Percentiles rank a stretch among this genome's conserved stretches.
Conservation (phyloP, 164 flowering plant genomes). For the Stephania japonica region DNA sequence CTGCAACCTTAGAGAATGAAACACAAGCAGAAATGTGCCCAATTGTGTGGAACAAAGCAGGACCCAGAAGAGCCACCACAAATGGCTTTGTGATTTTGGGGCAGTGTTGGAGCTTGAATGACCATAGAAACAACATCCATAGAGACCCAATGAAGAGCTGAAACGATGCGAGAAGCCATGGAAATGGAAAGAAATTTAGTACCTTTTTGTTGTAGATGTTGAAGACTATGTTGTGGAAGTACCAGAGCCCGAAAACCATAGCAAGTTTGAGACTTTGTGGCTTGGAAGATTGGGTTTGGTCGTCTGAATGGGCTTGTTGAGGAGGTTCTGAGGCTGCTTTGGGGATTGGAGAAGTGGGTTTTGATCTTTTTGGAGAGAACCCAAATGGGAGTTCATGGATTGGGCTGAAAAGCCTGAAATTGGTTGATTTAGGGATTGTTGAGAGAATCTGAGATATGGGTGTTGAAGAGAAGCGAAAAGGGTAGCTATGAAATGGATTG, state of each 20-base stretch:
- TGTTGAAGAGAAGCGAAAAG: slow-evolving; percentile 8
- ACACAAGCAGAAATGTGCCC: slow-evolving; percentile 93
- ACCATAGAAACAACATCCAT: slow-evolving; percentile 82
- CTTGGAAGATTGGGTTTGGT: slow-evolving; percentile 25
- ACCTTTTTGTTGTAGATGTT: slow-evolving; percentile 89
- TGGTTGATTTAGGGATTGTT: not conserved
- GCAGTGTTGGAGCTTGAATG: slow-evolving; percentile 57
- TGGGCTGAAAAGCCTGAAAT: slow-evolving; percentile 2
- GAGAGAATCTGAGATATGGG: slow-evolving; percentile 4
- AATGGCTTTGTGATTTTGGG: slow-evolving; percentile 70
- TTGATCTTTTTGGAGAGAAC: slow-evolving; percentile 20
- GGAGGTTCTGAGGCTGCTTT: slow-evolving; percentile 37
- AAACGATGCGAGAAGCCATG: slow-evolving; percentile 85
- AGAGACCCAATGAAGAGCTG: slow-evolving; percentile 75
- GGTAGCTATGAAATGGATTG: not conserved
- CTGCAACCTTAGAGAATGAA: slow-evolving; percentile 92
- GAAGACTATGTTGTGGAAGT: slow-evolving; percentile 79
- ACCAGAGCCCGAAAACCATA: slow-evolving; percentile 78
- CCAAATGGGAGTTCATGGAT: slow-evolving; percentile 9
- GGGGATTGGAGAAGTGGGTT: slow-evolving; percentile 18
- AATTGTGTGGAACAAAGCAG: slow-evolving; percentile 80
- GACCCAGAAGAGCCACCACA: slow-evolving; percentile 72
- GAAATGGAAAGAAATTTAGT: slow-evolving; percentile 68
- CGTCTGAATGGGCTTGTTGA: slow-evolving; percentile 24
- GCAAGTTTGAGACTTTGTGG: slow-evolving; percentile 49